phyloP scores from a whole-genome alignment of 495 filamentous ascomycete genomes.

The Haplographium delicatum region DNA sequence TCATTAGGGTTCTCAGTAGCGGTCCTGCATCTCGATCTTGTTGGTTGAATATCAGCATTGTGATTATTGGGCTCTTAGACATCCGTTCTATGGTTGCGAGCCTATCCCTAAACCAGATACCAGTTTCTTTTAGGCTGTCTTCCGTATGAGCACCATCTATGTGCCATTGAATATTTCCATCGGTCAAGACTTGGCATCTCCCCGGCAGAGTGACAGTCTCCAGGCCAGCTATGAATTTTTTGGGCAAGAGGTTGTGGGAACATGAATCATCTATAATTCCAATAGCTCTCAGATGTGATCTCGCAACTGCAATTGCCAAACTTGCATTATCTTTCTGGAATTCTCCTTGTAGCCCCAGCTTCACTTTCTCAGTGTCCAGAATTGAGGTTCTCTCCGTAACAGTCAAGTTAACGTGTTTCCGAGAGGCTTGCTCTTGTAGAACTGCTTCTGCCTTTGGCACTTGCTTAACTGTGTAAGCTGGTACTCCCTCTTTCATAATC shows the following conservation, averaged over 20 bases:
- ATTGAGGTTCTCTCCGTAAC: constrained; percentile 5
- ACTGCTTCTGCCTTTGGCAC: constrained; percentile 58
- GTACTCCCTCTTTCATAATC: constrained; percentile 71
- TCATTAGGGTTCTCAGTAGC: constrained; percentile 47
- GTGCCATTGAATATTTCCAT: constrained; percentile 64
- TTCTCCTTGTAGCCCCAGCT: constrained; percentile 62
- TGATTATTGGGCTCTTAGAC: constrained; percentile 37
- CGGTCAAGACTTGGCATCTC: constrained; percentile 43
- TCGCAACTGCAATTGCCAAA: constrained; percentile 69
- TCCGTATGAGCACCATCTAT: constrained; percentile 89
- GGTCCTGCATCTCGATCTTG: constrained; percentile 69
- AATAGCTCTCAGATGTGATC: constrained; percentile 53
- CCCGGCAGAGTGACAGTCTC: constrained; percentile 38
- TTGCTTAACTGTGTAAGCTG: constrained; percentile 76
- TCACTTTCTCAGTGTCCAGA: constrained; percentile 35
- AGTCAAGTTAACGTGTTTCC: constrained; percentile 45
- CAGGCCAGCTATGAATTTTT: constrained; percentile 32
- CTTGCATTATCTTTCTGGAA: constrained; percentile 89
- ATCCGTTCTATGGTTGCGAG: constrained; percentile 65
- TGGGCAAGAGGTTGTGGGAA: background rate
- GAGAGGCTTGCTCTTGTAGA: constrained; percentile 60
- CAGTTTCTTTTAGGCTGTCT: constrained; percentile 77
- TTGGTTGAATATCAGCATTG: constrained; percentile 86
- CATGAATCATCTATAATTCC: constrained; percentile 62
- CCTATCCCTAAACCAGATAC: constrained; percentile 65